These are phyloP conservation scores for Amanita exitialis DNA, from an alignment of 768 basidiomycete species.

Conservation along the genomic window DNA sequence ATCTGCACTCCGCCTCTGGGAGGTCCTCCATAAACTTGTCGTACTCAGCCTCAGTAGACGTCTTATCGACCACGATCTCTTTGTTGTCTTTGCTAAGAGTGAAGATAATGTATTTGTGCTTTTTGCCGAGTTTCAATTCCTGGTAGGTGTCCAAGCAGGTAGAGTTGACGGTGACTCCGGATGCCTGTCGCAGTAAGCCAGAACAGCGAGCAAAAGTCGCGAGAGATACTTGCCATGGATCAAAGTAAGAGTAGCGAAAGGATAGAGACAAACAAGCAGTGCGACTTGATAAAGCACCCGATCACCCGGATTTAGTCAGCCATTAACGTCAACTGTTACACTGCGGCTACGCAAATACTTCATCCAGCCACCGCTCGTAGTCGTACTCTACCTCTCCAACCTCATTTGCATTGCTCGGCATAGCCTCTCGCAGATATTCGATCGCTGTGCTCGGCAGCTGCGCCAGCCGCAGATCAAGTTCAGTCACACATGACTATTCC, in stretches of 20 bases:
- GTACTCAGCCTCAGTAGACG: slow-evolving; percentile 39
- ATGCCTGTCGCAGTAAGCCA: slow-evolving; percentile 29
- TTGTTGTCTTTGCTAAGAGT: slow-evolving; percentile 45
- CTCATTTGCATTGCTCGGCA: slow-evolving; percentile 51
- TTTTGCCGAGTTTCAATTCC: slow-evolving; percentile 67
- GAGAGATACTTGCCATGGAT: slow-evolving; percentile 18
- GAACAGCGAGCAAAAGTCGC: not conserved
- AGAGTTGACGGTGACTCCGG: slow-evolving; percentile 53
- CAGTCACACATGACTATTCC: slow-evolving; percentile 79
- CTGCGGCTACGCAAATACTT: slow-evolving; percentile 53
- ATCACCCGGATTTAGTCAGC: slow-evolving; percentile 8
- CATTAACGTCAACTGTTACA: not conserved
- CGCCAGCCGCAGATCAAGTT: slow-evolving; percentile 82
- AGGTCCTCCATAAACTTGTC: slow-evolving; percentile 67
- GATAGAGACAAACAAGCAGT: slow-evolving; percentile 1
- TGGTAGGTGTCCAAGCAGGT: slow-evolving; percentile 54
- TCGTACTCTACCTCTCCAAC: slow-evolving; percentile 63
- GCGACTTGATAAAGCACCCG: slow-evolving; percentile 15
- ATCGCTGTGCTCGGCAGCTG: slow-evolving; percentile 67
- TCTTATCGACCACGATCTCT: slow-evolving; percentile 75
- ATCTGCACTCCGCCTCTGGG: slow-evolving; percentile 69
- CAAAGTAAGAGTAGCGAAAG: slow-evolving; percentile 7
- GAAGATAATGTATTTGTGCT: slow-evolving; percentile 79
- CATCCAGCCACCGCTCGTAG: slow-evolving; percentile 75
- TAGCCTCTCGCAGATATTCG: slow-evolving; percentile 72